phyloP scores from a whole-genome alignment of 75 land plant genomes.

The Cupressus sempervirens region DNA sequence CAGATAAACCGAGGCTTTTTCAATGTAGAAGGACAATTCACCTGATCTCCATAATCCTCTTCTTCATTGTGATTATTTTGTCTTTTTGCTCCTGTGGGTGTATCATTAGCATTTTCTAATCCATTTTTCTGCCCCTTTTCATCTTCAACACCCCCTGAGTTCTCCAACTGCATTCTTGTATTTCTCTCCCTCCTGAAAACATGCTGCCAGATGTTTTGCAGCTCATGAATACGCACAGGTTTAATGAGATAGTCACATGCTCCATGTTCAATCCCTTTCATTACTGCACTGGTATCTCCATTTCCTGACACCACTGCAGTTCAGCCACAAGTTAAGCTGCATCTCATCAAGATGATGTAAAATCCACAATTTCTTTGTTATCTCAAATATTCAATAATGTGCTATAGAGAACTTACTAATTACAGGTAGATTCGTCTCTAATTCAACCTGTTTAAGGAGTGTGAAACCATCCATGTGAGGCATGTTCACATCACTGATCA shows the following conservation, averaged over 20 bases:
- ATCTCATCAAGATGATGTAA: neutral
- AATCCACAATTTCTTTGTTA: neutral
- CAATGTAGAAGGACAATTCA: constrained; percentile 53
- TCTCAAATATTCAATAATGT: neutral
- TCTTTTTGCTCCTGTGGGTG: constrained; percentile 32
- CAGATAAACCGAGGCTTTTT: constrained; percentile 90
- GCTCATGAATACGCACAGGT: constrained; percentile 22
- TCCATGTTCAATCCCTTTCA: constrained; percentile 27
- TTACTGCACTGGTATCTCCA: constrained; percentile 21
- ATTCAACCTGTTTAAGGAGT: constrained; percentile 61
- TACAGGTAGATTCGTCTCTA: constrained; percentile 89
- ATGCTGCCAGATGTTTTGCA: constrained; percentile 23
- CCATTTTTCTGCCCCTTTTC: neutral
- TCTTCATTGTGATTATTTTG: constrained; percentile 63
- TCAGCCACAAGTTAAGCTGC: neutral
- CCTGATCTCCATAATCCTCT: constrained; percentile 56
- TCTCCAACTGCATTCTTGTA: neutral
- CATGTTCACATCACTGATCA: constrained; percentile 72
- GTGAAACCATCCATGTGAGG: constrained; percentile 87
- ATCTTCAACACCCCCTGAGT: neutral
- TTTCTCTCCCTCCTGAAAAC: constrained; percentile 12
- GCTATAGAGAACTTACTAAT: constrained; percentile 97
- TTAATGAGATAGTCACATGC: constrained; percentile 23
- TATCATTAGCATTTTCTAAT: constrained; percentile 48
- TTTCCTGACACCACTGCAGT: constrained; percentile 22